Evolutionary conservation across 768 basidiomycete genomes (phyloP).

Genomic region (Coprinellus aureogranulatus): DNA sequence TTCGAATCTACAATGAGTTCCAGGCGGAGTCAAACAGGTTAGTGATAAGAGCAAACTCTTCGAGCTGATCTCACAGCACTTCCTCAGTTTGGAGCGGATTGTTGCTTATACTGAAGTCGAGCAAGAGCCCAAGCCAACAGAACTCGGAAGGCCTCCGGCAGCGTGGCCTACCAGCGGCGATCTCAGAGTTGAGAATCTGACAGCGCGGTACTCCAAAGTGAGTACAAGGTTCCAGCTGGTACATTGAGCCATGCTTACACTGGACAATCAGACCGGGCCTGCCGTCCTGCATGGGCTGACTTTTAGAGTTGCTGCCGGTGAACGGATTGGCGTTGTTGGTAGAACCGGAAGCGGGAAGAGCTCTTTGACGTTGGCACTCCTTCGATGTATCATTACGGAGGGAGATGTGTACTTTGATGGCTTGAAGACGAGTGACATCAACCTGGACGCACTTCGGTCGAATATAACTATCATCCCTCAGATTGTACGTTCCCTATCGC

Average conservation of each 20-base stretch:
- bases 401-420: conserved; percentile 55
- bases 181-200: conserved; percentile 48
- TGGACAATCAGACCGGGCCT: conserved; percentile 30
- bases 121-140: conserved; percentile 13
- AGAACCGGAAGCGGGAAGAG: conserved; percentile 27
- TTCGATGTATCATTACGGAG: conserved; percentile 52
- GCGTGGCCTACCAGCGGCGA: conserved; percentile 58
- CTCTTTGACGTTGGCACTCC: conserved; percentile 39
- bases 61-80: conserved; percentile 5
- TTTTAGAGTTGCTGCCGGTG: conserved; percentile 53
- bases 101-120: conserved; percentile 15
- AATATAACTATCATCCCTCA: conserved; percentile 58
- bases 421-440: conserved; percentile 41
- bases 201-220: conserved; percentile 44
- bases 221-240: too few relatives aligned
- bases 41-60: conserved; percentile 1
- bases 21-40: conserved; percentile 48
- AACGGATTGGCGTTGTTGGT: conserved; percentile 49
- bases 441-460: conserved; percentile 52
- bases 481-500: conserved; percentile 1
- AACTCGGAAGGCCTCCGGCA: conserved; percentile 42
- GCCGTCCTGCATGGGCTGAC: conserved; percentile 45
- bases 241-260: too few relatives aligned
- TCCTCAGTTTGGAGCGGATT: conserved; percentile 20
- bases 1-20: conserved; percentile 43